Evolutionary conservation across 441 rosid genomes (phyloP).

Genomic region (Brassica hybrid): DNA sequence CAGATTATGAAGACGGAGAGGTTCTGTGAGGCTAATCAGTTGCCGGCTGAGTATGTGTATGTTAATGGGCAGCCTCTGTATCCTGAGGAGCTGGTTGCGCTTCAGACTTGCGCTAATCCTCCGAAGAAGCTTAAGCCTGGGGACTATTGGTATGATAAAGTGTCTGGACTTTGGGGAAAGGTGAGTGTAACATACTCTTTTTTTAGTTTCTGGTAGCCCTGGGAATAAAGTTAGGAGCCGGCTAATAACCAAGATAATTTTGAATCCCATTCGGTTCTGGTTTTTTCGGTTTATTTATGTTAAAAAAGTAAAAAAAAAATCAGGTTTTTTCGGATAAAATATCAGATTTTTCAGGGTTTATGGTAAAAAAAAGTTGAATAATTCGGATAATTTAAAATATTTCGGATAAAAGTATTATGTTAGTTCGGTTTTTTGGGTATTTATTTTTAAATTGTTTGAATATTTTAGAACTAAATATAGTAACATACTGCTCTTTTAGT

Average conservation of each 20-base stretch:
- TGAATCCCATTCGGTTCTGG: too few species aligned
- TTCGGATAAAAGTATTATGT: neutral
- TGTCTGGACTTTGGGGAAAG: slow-evolving; percentile 99
- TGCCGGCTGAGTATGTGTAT: slow-evolving; percentile 81
- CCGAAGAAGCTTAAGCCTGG: slow-evolving; percentile 95
- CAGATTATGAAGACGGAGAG: slow-evolving; percentile 87
- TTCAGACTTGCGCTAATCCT: slow-evolving; percentile 81
- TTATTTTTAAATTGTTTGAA: neutral
- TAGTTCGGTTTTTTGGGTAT: neutral
- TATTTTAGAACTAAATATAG: slow-evolving; percentile 17
- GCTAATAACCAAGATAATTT: too few species aligned
- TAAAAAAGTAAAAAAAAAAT: too few species aligned
- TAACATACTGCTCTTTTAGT: too few species aligned
- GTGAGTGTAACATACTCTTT: slow-evolving; percentile 42
- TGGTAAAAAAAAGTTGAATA: too few species aligned
- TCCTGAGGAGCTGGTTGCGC: slow-evolving; percentile 64
- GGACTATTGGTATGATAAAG: slow-evolving; percentile 94
- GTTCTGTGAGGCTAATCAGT: slow-evolving; percentile 83
- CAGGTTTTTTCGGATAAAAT: too few species aligned
- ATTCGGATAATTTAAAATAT: too few species aligned
- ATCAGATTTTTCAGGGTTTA: too few species aligned
- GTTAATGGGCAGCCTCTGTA: slow-evolving; percentile 74
- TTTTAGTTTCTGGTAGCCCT: neutral
- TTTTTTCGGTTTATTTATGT: too few species aligned
- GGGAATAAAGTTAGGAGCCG: too few species aligned